Base-by-base conservation (phyloP, 2,329 filamentous ascomycete species). In the Cladosporium phlei region DNA sequence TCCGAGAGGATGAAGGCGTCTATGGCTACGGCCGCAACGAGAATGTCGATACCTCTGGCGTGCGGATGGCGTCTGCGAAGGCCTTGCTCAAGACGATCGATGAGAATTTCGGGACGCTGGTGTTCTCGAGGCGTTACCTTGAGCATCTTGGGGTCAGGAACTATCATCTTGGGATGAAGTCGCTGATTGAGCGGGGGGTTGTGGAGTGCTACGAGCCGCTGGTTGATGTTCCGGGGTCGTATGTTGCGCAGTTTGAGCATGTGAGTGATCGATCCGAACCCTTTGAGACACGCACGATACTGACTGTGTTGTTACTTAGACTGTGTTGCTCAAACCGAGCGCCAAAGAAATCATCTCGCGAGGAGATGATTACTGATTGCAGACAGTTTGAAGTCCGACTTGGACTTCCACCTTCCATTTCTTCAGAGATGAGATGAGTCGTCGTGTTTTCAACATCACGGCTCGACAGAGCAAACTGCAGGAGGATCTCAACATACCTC, bases 91-190 rank as follows among this genome's bases (percentile, higher is more conserved):
- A 79, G 59, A 84, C 88, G 24, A 96, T 97, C 67, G 93, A 88
- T 71, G 95, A 95, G 77, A 95, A 95, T 70, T 97, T 96, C 66
- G 88, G 88, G 55, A 95, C 89, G 1, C 70, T 97, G 57, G 89
- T 89, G 2, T 97, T 89, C 69, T 95, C 88, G 68, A 78, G 90
- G 53, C 82, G 90, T 56, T 96, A 95, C 65, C 75, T 97, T 50
- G 90, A 96, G 69, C 84, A 90, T 46, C 69, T 96, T n/a, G 90
- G 91, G 20, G 87, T 94, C 66, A 88, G 96, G 52, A 95, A 95
- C 69, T 96, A 97, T 64, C 78, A 95, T 28, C 76, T 95, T 6
- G 90, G 90, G 35, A 73, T 96, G 66, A 95, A 95, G 70, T 91
- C 83, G 62, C 76, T 96, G 32, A 88, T 96, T 37, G 76, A 80